Base-by-base conservation (phyloP, 2,329 filamentous ascomycete species). In the Beauveria bassiana region DNA sequence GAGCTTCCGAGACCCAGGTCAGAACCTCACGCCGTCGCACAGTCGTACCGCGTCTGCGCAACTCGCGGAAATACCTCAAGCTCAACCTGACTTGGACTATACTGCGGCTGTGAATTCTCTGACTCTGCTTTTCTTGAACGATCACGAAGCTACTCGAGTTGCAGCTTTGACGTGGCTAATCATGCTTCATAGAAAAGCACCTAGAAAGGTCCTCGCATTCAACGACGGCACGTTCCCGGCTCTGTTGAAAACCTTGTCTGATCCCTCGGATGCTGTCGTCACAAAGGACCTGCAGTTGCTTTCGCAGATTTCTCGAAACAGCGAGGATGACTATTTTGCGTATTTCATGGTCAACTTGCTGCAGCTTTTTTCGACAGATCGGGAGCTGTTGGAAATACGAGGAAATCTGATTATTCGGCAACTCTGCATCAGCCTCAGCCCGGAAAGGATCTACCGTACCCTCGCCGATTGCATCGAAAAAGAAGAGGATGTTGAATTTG, bases 331-430 rank as follows among this genome's bases (percentile, higher is more conserved):
- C 66, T 98, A 98, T 74, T 99, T 99, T 71, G 89, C 91, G 1
- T 96, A 93, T 26, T 99, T 99, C 73, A 99, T 99, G 95, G 89
- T 97, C 64, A 96, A 96, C 70, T 79, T 99, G 10, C 79, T 99
- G 49, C 95, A 97, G 71, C 83, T 99, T 1, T 99, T 99, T 72
- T 96, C 91, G 47, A 98, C 95, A 0, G 95, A 99, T 71, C 84
- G 95, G 38, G 89, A 91, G 68, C 80, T 99, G 26, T 80, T 99
- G 7, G 95, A 99, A 75, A 95, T 90, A 2, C 82, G 95, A 61
- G 95, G 96, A 9, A 99, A 99, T 70, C 80, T 99, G 42, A 99
- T 99, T 65, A 98, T 99, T 66, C 85, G 96, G 61, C 93, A 99
- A 72, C 80, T 99, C 28, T 99, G 93, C 72, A 85, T 96, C 63